A percentile compares a stretch with the other conserved stretches of the same genome.
These are phyloP conservation scores for Backusella luteola DNA, from an alignment of 192 early-diverging fungal genomes.

Conservation along the genomic window DNA sequence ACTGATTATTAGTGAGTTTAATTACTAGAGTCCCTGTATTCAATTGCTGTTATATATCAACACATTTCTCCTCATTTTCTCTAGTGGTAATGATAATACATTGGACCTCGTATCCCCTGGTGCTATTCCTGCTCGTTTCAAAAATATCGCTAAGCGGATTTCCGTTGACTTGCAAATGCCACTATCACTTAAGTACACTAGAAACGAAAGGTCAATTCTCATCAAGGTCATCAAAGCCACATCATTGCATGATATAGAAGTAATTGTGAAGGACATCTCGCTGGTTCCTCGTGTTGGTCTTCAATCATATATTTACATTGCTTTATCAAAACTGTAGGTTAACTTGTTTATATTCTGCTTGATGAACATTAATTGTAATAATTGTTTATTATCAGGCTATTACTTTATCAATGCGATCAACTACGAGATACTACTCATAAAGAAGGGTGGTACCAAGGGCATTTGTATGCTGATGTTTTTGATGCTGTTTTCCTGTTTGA, in stretches of 20 bases:
- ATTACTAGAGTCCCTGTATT: neutral
- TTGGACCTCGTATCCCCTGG: neutral
- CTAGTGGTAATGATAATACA: neutral
- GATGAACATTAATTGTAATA: too few species aligned
- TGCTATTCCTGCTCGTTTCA: neutral
- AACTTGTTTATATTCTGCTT: too few species aligned
- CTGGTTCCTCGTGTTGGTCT: too few species aligned
- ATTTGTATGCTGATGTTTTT: too few species aligned
- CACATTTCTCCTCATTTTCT: neutral
- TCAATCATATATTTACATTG: too few species aligned
- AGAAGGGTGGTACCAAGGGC: too few species aligned
- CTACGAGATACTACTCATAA: too few species aligned
- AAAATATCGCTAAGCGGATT: neutral
- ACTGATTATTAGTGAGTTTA: neutral
- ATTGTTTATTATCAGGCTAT: too few species aligned
- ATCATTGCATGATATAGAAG: neutral
- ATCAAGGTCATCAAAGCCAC: neutral
- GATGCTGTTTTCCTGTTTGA: too few species aligned
- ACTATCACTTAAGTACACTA: neutral
- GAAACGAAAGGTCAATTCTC: neutral
- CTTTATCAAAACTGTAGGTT: too few species aligned
- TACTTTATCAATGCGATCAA: too few species aligned
- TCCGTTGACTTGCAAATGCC: neutral
- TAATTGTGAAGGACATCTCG: too few species aligned
- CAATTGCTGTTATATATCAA: neutral